Base-by-base conservation (phyloP, 345 rosid species). In the Eucalyptus curtisii region DNA sequence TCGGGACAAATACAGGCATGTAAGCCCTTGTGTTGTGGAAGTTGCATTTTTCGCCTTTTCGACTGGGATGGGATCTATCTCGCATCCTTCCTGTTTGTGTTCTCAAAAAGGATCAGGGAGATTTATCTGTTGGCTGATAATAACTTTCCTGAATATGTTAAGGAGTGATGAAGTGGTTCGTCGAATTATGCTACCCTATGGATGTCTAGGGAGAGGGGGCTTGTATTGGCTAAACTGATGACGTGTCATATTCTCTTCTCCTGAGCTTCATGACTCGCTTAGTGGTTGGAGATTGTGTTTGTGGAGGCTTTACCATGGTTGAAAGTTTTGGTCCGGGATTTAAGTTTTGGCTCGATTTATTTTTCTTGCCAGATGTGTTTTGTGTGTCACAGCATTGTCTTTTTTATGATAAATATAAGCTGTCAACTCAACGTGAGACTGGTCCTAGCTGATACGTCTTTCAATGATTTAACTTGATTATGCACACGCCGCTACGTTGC, bases 1-100 rank as follows among this genome's bases (percentile, higher is more conserved):
- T 17, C 90, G 94, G 47, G 95, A 95, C 76, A 98, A 95, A 1
- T 97, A 97, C 87, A 92, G 93, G 98, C 95, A 93, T 1, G 27
- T 71, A 71, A 19, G 82, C 22, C 82, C 82, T 37, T 37, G 47
- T 37, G 45, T 37, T 71, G 81, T 33, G 81, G 44, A 33, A 71
- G 81, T 33, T 71, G 44, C 44, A 71, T 33, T 33, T 50, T 71
- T 37, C 7, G 12, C 44, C 24, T 33, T 71, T 17, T 71, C 20
- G 25, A 71, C 7, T 17, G 12, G 81, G 81, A 33, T 71, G 81
- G 81, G 25, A 71, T 19, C 44, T 71, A 17, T 19, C 24, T 17
- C 44, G 22, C 25, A 71, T 33, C 44, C 42, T 71, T 42, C 44
- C 13, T 17, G 44, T 71, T 71, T 1, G 44, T 71, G 13, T 71